These are phyloP conservation scores for Sonneratia caseolaris DNA, from an alignment of 345 rosid species.

Conservation along the genomic window DNA sequence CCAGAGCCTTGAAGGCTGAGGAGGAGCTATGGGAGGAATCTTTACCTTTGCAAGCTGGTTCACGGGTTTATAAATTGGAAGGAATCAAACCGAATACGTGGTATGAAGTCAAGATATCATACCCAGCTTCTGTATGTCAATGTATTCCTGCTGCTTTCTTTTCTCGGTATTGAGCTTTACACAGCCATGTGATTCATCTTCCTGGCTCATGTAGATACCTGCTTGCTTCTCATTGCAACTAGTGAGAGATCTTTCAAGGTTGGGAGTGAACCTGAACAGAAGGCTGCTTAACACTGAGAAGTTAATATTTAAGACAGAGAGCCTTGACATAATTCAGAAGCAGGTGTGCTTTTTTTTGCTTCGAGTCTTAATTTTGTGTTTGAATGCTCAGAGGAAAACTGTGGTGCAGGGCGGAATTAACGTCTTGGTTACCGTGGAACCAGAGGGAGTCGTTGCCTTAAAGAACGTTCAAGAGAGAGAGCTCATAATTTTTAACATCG, in stretches of 20 bases:
- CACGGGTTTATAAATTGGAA: constrained; percentile 43
- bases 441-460: constrained; percentile 76
- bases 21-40: constrained; percentile 63
- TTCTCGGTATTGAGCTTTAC: not conserved
- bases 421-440: constrained; percentile 62
- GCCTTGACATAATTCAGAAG: constrained; percentile 8
- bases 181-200: constrained; percentile 2
- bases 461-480: constrained; percentile 41
- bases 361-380: not conserved
- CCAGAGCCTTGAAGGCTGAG: constrained; percentile 40
- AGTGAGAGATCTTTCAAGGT: constrained; percentile 28
- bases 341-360: constrained; percentile 4
- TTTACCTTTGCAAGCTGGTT: constrained; percentile 45
- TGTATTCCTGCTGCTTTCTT: constrained; percentile 3
- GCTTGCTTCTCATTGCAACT: constrained; percentile 58
- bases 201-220: constrained; percentile 40
- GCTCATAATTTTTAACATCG: constrained; percentile 60
- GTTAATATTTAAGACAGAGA: constrained; percentile 14
- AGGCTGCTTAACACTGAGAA: constrained; percentile 18
- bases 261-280: constrained; percentile 13
- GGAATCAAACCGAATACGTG: constrained; percentile 60
- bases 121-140: constrained; percentile 91
- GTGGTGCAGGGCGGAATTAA: constrained; percentile 38
- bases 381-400: not conserved
- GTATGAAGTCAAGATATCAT: constrained; percentile 98